Conservation (phyloP, 1,284 basidiomycete species). For the Violaceomyces palustris region DNA sequence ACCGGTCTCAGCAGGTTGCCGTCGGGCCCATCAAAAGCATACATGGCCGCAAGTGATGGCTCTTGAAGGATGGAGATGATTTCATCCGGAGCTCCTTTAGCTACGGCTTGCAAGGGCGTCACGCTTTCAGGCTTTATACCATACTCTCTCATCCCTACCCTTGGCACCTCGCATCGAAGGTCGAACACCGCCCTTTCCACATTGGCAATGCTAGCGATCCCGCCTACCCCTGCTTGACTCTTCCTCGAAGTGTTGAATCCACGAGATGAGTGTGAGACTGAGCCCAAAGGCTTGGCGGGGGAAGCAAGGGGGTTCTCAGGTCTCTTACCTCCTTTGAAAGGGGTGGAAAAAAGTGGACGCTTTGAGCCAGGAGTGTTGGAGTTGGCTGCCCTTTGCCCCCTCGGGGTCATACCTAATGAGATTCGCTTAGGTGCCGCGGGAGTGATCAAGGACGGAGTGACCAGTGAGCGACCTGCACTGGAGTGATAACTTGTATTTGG, state of each 20-base stretch:
- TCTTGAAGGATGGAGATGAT: conserved; percentile 29
- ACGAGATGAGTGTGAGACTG: too few relatives aligned
- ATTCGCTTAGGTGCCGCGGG: conserved; percentile 18
- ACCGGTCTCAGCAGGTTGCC: conserved; percentile 14
- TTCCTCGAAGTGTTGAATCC: too few relatives aligned
- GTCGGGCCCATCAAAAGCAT: conserved; percentile 24
- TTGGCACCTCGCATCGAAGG: conserved; percentile 1
- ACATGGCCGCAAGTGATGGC: conserved; percentile 19
- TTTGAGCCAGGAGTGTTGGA: conserved; percentile 6
- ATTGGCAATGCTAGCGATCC: too few relatives aligned
- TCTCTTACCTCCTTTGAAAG: conserved; percentile 34
- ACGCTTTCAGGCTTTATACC: conserved; percentile 16
- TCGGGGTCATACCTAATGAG: conserved; percentile 25
- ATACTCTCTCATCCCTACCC: conserved; percentile 7
- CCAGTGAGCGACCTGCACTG: too few relatives aligned
- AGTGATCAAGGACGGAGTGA: conserved; percentile 7
- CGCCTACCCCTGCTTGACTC: too few relatives aligned
- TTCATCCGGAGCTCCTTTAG: conserved; percentile 34
- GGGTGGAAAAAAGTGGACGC: conserved; percentile 26
- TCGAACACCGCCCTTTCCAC: not conserved
- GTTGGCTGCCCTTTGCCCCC: conserved; percentile 10
- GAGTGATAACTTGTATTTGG: too few relatives aligned
- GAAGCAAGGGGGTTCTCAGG: too few relatives aligned
- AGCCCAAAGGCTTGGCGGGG: too few relatives aligned
- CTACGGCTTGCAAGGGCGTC: conserved; percentile 19